Percentiles rank a stretch among this genome's conserved stretches.
Evolutionary conservation across 768 basidiomycete genomes (phyloP).

Genomic region (Brasilioporus rufonigricans): DNA sequence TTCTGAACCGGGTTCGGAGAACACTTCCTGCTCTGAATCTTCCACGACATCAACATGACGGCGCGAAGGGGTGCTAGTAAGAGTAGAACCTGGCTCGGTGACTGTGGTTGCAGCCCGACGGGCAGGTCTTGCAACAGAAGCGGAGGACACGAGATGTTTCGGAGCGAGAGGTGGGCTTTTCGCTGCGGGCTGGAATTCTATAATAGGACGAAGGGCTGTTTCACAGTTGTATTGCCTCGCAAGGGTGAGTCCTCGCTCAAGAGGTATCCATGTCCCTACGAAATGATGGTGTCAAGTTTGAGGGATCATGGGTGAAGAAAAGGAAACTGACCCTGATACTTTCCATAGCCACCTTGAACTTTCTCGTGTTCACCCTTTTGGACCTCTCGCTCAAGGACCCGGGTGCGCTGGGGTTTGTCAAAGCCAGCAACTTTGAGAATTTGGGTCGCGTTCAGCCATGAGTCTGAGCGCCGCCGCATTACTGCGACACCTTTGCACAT

Average conservation of each 20-base stretch:
- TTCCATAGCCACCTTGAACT: constrained; percentile 98
- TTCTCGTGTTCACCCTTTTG: constrained; percentile 99
- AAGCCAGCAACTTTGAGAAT: constrained; percentile 99
- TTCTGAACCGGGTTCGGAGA: constrained; percentile 75
- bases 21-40: constrained; percentile 59
- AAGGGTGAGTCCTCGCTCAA: constrained; percentile 81
- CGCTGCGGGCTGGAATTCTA: constrained; percentile 87
- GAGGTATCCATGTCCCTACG: constrained; percentile 96
- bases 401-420: constrained; percentile 97
- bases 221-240: constrained; percentile 95
- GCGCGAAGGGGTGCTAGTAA: constrained; percentile 57
- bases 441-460: constrained; percentile 98
- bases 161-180: constrained; percentile 95
- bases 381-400: constrained; percentile 95
- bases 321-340: constrained; percentile 86
- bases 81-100: constrained; percentile 15
- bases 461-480: constrained; percentile 94
- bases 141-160: constrained; percentile 82
- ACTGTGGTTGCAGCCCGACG: constrained; percentile 23
- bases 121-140: constrained; percentile 40
- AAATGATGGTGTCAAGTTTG: not conserved
- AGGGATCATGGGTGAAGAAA: not conserved
- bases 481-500: constrained; percentile 96
- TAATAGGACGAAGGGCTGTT: constrained; percentile 80
- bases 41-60: constrained; percentile 50